phyloP scores from a whole-genome alignment of 2,329 filamentous ascomycete genomes.

The Beauveria medogensis region DNA sequence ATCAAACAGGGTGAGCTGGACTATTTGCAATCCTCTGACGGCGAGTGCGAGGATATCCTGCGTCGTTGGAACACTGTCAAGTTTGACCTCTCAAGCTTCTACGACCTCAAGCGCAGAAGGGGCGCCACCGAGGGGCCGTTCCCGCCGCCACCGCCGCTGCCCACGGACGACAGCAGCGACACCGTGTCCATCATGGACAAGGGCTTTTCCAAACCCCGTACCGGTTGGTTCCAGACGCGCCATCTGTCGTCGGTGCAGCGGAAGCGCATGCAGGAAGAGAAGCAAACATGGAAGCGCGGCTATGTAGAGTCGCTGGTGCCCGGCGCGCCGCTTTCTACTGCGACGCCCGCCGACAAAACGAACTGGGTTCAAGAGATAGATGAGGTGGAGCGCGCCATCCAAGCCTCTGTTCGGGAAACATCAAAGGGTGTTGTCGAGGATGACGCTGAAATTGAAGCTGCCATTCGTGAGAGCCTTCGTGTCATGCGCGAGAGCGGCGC shows the following conservation, averaged over 20 bases:
- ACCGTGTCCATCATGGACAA: constrained; percentile 14
- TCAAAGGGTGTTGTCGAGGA: constrained; percentile 62
- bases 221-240: constrained; percentile 42
- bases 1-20: constrained; percentile 69
- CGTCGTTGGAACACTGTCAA: constrained; percentile 55
- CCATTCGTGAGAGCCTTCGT: constrained; percentile 62
- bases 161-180: constrained; percentile 3
- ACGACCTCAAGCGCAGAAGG: constrained; percentile 40
- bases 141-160: not conserved
- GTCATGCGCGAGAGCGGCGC: constrained; percentile 36
- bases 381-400: constrained; percentile 66
- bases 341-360: not conserved
- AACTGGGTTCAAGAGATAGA: constrained; percentile 27
- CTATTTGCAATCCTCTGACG: constrained; percentile 40
- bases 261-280: constrained; percentile 41
- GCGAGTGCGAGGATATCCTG: constrained; percentile 58
- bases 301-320: constrained; percentile 19
- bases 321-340: not conserved
- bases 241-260: constrained; percentile 42
- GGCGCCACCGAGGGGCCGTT: constrained; percentile 13
- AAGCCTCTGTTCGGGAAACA: constrained; percentile 58
- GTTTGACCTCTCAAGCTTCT: constrained; percentile 52
- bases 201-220: constrained; percentile 24
- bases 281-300: constrained; percentile 33
- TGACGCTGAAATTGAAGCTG: constrained; percentile 63